A percentile compares a stretch with the other conserved stretches of the same genome.
phyloP scores from a whole-genome alignment of 2,329 filamentous ascomycete genomes.

The Penicillium polonicum region DNA sequence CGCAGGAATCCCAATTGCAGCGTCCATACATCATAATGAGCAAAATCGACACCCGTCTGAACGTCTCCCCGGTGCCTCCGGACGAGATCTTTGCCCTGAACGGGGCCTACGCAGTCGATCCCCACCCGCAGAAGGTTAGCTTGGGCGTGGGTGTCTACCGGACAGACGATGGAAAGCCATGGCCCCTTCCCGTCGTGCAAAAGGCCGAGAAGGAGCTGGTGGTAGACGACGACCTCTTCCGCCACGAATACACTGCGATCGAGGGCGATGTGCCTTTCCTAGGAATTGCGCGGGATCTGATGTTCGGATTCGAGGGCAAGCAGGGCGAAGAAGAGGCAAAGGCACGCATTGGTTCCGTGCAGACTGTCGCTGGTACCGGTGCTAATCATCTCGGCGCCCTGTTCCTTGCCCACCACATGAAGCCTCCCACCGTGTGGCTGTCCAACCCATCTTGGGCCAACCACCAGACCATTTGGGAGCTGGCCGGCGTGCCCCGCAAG shows the following conservation, averaged over 20 bases:
- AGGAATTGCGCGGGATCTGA: slow-evolving; percentile 79
- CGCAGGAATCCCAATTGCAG: neutral
- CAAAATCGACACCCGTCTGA: slow-evolving; percentile 39
- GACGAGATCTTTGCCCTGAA: slow-evolving; percentile 89
- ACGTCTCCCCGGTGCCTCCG: slow-evolving; percentile 77
- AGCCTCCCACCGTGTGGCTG: slow-evolving; percentile 72
- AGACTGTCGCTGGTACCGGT: slow-evolving; percentile 95
- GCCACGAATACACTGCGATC: slow-evolving; percentile 98
- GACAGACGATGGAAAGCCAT: slow-evolving; percentile 91
- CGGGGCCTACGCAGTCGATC: slow-evolving; percentile 76
- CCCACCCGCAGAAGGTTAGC: slow-evolving; percentile 74
- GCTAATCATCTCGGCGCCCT: slow-evolving; percentile 88
- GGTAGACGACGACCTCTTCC: slow-evolving; percentile 78
- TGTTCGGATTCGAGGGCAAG: slow-evolving; percentile 65
- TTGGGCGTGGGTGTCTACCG: slow-evolving; percentile 88
- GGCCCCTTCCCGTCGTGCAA: slow-evolving; percentile 88
- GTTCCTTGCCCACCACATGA: slow-evolving; percentile 87
- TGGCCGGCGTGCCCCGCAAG: slow-evolving; percentile 71
- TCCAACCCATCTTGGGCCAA: slow-evolving; percentile 97
- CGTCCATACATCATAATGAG: slow-evolving; percentile 25
- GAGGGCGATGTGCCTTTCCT: slow-evolving; percentile 82
- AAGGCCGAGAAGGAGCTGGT: slow-evolving; percentile 73
- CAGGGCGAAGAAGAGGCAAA: slow-evolving; percentile 36
- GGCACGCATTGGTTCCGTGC: slow-evolving; percentile 65
- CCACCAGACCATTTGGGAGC: slow-evolving; percentile 87